Evolutionary conservation across 2,329 filamentous ascomycete genomes (phyloP), one percentile per base, ranked within the genome.

Genomic region (Phialocephala sp.): DNA sequence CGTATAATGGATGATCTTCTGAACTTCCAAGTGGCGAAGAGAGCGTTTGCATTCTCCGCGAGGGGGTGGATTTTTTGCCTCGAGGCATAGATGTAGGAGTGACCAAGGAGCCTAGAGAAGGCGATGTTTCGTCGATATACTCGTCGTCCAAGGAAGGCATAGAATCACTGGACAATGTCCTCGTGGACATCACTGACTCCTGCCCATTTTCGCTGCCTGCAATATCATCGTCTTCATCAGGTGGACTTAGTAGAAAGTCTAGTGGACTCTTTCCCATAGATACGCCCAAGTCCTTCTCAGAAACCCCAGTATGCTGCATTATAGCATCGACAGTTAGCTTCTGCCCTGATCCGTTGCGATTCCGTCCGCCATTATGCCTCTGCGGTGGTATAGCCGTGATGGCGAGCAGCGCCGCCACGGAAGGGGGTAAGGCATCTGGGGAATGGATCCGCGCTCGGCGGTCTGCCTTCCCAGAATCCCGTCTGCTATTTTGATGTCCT

Each of bases 401-500:
- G 37, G 87, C 87, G 39, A 90, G 79, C 35, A 90, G 78, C 14
- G 86, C 85, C 6, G 86, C 86, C 35, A 89, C 82, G 0, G 86
- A 87, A 0, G 87, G 82, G 5, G 87, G 84, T 24, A 89, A 80
- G 18, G 81, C 78, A 64, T 87, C 84, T 6, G 85, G 81, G 1
- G 83, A 82, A 73, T 84, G 83, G 1, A 79, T 76, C 62, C 84
- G 80, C 65, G 77, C 78, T 9, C 77, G 77, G 43, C 75, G 77
- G 37, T 67, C 61, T 6, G 68, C 59, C 8, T 64, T 62, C 3
- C 54, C 47, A 15, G 67, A 55, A 3, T 68, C 55, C 22, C 67
- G 69, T 55, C 66, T 69, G 32, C 67, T 65, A 67, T 66, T 68
- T 12, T 68, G 66, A 39, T 69, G 65, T 47, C 69, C 69, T 35